Conservation (phyloP, 768 basidiomycete genomes). For the Nevesoporus exiguus region DNA sequence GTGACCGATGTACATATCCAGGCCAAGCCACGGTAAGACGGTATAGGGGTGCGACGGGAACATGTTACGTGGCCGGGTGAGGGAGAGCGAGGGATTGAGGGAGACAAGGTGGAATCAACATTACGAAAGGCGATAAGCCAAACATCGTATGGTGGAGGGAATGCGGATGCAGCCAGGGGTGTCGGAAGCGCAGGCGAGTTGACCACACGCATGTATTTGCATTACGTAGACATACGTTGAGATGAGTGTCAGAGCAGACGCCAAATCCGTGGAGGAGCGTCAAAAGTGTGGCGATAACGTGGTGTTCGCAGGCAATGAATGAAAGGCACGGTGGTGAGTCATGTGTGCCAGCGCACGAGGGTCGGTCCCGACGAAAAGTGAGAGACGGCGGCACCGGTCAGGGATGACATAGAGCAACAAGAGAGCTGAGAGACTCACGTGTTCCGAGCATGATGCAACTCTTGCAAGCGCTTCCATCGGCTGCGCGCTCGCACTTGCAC, state of each 20-base stretch:
- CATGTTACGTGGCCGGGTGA: conserved; percentile 4
- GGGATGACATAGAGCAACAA: background rate
- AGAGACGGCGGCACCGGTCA: conserved; percentile 5
- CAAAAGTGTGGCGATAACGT: background rate
- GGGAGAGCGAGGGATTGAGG: conserved; percentile 5
- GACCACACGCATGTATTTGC: background rate
- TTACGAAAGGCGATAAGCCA: conserved; percentile 19
- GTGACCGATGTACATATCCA: background rate
- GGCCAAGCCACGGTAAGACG: background rate
- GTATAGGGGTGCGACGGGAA: conserved; percentile 2
- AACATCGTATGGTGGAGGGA: conserved; percentile 5
- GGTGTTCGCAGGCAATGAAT: conserved; percentile 2
- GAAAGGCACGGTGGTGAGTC: background rate
- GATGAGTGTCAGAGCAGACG: conserved; percentile 6
- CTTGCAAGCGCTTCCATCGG: conserved; percentile 63
- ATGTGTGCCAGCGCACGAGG: background rate
- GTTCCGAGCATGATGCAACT: conserved; percentile 73
- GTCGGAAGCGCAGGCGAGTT: conserved; percentile 1
- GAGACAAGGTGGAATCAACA: conserved; percentile 12
- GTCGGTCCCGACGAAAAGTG: conserved; percentile 6
- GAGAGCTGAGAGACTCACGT: conserved; percentile 41
- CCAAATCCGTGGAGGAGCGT: background rate
- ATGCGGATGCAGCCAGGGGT: conserved; percentile 3
- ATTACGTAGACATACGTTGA: conserved; percentile 18
- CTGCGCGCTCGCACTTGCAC: conserved; percentile 79